phyloP scores from a whole-genome alignment of 1,284 basidiomycete genomes.

The Puccinia hordei region DNA sequence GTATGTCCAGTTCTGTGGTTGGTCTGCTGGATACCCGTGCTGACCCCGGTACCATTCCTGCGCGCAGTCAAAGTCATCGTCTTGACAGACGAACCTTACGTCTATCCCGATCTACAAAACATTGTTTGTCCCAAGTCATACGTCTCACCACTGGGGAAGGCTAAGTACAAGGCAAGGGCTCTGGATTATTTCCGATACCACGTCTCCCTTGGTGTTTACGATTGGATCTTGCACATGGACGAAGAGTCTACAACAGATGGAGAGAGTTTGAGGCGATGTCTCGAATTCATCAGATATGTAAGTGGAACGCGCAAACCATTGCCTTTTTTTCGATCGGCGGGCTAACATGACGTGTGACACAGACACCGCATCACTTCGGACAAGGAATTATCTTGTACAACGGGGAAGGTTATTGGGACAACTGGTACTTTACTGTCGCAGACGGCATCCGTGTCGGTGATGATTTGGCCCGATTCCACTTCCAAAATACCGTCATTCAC shows the following conservation, averaged over 20 bases:
- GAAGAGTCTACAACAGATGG: conserved; percentile 61
- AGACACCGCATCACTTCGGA: conserved; percentile 61
- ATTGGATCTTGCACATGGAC: conserved; percentile 61
- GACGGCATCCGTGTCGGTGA: conserved; percentile 62
- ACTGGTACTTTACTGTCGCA: conserved; percentile 62
- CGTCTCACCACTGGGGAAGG: conserved; percentile 60
- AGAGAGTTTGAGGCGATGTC: conserved; percentile 60
- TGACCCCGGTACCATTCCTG: neutral
- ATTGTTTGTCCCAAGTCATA: conserved; percentile 61
- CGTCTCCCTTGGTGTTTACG: conserved; percentile 60
- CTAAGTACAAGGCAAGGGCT: conserved; percentile 62
- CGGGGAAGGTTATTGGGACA: conserved; percentile 61
- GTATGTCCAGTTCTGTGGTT: too few species aligned
- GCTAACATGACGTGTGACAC: neutral
- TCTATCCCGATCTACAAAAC: conserved; percentile 61
- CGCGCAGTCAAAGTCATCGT: conserved; percentile 59
- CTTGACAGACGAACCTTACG: conserved; percentile 61
- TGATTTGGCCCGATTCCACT: conserved; percentile 61
- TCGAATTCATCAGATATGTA: conserved; percentile 60
- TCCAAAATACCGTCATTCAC: conserved; percentile 61
- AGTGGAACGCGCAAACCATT: neutral
- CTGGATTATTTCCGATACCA: conserved; percentile 61
- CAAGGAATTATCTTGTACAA: conserved; percentile 62
- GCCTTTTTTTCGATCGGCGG: neutral
- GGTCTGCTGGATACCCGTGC: neutral